Percentiles rank a stretch among this genome's conserved stretches.
Conservation (phyloP, 495 filamentous ascomycete species). For the Daldinia caldariorum region DNA sequence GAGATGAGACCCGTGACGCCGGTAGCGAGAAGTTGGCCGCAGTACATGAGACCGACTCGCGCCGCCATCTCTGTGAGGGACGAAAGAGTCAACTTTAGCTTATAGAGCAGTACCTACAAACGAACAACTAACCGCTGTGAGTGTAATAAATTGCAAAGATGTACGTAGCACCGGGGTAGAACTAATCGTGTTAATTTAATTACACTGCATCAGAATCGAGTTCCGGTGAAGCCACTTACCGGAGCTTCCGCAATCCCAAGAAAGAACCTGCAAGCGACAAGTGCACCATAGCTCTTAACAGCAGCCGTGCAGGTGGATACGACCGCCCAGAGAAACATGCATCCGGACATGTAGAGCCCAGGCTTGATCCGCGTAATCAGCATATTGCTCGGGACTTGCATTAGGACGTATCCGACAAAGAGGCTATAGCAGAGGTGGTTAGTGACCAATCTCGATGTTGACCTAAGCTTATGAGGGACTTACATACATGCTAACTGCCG, state of each 20-base stretch:
- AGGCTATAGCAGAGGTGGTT: conserved; percentile 34
- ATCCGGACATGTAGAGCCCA: conserved; percentile 46
- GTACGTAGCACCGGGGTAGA: conserved; percentile 61
- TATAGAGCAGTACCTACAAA: not conserved
- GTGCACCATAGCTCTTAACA: conserved; percentile 49
- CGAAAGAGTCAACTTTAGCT: not conserved
- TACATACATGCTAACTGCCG: conserved; percentile 58
- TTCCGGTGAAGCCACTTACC: conserved; percentile 15
- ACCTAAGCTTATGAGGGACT: not conserved
- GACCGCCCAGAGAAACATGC: conserved; percentile 58
- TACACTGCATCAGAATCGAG: conserved; percentile 31
- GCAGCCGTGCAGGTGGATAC: conserved; percentile 58
- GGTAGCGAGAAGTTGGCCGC: conserved; percentile 38
- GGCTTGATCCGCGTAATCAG: conserved; percentile 53
- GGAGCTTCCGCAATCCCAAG: conserved; percentile 43
- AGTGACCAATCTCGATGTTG: not conserved
- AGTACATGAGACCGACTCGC: conserved; percentile 39
- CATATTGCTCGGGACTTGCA: conserved; percentile 55
- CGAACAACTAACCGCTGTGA: conserved; percentile 48
- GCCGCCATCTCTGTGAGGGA: conserved; percentile 40
- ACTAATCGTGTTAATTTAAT: conserved; percentile 42
- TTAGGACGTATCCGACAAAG: conserved; percentile 59
- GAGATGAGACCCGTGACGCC: conserved; percentile 40
- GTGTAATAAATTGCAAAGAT: conserved; percentile 62
- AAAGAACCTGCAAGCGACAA: conserved; percentile 41